Base-by-base conservation (phyloP, 257 asterid species). In the Lycium barbarum region DNA sequence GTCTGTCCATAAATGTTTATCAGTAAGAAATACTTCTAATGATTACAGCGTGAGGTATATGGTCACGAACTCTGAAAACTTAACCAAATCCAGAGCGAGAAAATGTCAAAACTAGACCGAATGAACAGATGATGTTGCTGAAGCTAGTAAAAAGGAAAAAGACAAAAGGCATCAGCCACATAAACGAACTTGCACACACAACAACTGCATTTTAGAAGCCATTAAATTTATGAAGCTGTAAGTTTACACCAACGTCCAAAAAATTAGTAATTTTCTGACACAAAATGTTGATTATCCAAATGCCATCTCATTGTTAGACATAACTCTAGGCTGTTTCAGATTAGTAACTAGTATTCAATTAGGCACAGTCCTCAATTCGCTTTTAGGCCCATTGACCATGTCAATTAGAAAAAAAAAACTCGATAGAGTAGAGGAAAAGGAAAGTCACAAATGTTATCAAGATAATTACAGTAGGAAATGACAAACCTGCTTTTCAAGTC, bases 401-500 rank as follows among this genome's bases (percentile, higher is more conserved):
- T 26, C 49, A 76, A 76, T 53, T 66, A 53, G 82, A 51, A 47
- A 26, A 49, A 76, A 6, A 74, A 51, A 65, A 68, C 47, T 47
- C 82, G 51, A 55, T n/a, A 87, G 49, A 78, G 26, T 40, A 51
- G 70, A 67, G 35, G 53, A 66, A 79, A 79, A 58, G 47, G 20
- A 9, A 83, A 62, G 55, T 7, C 65, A n/a, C 51, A 13, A 13
- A 45, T 81, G 66, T 22, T 43, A n/a, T 63, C 15, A 43, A 43
- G 10, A 18, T 13, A 72, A 20, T 80, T 45, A 51, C 63, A 61
- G 6, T 13, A 54, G 26, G 66, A 17, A 12, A 1, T 76, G n/a
- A 55, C 61, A 11, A 86, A 97, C 98, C 99, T 95, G 94, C 88
- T 95, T 90, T 81, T 94, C 94, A 66, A 95, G 94, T 84, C 97